Evolutionary conservation across 345 rosid species (phyloP).

Genomic region (Eutrema japonicum): DNA sequence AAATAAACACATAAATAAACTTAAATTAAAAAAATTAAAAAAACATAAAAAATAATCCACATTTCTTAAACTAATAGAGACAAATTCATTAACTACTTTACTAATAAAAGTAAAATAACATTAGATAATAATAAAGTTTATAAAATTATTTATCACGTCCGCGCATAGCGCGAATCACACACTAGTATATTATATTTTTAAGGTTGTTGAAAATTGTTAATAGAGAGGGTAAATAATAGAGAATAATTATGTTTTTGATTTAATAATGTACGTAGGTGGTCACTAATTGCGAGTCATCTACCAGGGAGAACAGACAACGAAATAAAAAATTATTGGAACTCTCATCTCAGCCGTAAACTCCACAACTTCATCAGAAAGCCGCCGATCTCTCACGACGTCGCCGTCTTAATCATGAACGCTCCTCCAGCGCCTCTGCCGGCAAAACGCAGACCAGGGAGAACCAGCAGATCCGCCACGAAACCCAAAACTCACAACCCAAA

Average conservation of each 20-base stretch:
- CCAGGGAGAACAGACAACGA: conserved; percentile 88
- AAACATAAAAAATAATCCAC: too few species aligned
- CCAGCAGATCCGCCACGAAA: conserved; percentile 44
- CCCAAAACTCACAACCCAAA: conserved; percentile 28
- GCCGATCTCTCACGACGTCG: conserved; percentile 27
- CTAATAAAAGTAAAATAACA: too few species aligned
- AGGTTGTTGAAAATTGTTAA: too few species aligned
- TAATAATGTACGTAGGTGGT: conserved; percentile 57
- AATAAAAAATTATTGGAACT: conserved; percentile 80
- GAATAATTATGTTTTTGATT: background rate
- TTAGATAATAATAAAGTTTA: too few species aligned
- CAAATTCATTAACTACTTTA: too few species aligned
- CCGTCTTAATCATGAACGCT: conserved; percentile 26
- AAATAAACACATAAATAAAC: too few species aligned
- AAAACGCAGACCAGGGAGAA: conserved; percentile 42
- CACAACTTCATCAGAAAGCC: conserved; percentile 46
- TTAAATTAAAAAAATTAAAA: too few species aligned
- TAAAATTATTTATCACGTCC: too few species aligned
- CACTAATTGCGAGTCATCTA: conserved; percentile 64
- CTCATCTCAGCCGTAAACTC: conserved; percentile 67
- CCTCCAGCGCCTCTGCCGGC: background rate
- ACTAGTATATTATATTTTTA: too few species aligned
- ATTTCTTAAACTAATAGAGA: too few species aligned
- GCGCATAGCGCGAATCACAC: too few species aligned
- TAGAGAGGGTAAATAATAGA: too few species aligned